Percentiles rank a stretch among this genome's conserved stretches.
phyloP scores from a whole-genome alignment of 202 grass and related monocot genomes.

The Panicum hallii region DNA sequence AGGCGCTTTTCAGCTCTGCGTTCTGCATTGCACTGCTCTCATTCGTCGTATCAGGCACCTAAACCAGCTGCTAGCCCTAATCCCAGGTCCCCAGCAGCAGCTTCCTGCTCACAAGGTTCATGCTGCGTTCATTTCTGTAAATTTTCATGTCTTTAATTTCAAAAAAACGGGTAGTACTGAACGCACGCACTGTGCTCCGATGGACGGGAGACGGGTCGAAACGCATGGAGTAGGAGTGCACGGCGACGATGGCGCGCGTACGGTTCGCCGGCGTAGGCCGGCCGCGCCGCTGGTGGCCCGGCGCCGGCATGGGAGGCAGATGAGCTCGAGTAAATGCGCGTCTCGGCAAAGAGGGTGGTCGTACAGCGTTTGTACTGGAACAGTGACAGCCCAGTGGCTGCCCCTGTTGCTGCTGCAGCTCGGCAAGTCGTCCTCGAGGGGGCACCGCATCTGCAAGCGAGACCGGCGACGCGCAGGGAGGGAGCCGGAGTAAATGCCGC shows the following conservation, averaged over 20 bases:
- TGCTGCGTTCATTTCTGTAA: background rate
- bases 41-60: slow-evolving; percentile 47
- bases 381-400: slow-evolving; percentile 19
- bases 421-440: background rate
- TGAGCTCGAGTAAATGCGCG: slow-evolving; percentile 25
- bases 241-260: background rate
- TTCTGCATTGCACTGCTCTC: background rate
- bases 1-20: slow-evolving; percentile 34
- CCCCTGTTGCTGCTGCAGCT: background rate
- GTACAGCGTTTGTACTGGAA: slow-evolving; percentile 10
- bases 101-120: background rate
- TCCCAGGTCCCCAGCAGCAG: background rate
- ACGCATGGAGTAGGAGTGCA: background rate
- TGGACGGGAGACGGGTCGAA: background rate
- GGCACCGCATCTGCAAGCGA: background rate
- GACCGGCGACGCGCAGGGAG: background rate
- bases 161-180: background rate
- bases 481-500: slow-evolving; percentile 40
- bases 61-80: background rate
- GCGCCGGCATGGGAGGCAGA: background rate
- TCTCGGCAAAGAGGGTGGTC: slow-evolving; percentile 45
- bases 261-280: background rate
- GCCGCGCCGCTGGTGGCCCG: background rate
- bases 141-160: no score
- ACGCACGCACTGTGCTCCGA: background rate